Conservation (phyloP, 1,284 basidiomycete genomes). For the Papiliotrema flavescens region DNA sequence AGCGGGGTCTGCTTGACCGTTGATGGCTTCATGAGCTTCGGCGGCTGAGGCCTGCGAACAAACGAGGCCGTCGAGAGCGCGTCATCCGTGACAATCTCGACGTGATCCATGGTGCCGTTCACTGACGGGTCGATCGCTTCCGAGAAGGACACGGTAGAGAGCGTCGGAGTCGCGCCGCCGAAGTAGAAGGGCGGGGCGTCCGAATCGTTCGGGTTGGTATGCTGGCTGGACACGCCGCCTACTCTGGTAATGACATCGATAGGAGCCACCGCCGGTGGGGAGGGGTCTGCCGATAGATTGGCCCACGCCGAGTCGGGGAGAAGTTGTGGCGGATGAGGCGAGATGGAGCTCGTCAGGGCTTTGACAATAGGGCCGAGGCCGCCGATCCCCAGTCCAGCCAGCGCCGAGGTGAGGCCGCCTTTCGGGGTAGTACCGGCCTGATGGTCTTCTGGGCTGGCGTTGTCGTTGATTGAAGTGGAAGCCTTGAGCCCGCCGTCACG, state of each 20-base stretch:
- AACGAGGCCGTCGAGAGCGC: slow-evolving; percentile 25
- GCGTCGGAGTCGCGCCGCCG: slow-evolving; percentile 37
- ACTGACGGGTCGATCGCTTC: slow-evolving; percentile 36
- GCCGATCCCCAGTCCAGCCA: slow-evolving; percentile 20
- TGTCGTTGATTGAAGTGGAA: slow-evolving; percentile 1
- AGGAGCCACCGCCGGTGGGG: slow-evolving; percentile 29
- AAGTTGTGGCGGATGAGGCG: slow-evolving; percentile 3
- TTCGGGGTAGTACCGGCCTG: slow-evolving; percentile 32
- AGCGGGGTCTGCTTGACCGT: slow-evolving; percentile 1
- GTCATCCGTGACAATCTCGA: slow-evolving; percentile 34
- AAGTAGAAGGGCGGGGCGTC: slow-evolving; percentile 10
- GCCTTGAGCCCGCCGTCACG: neutral
- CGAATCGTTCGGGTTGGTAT: neutral
- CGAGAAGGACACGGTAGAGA: slow-evolving; percentile 43
- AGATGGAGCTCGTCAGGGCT: slow-evolving; percentile 24
- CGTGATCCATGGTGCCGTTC: slow-evolving; percentile 25
- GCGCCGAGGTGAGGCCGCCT: slow-evolving; percentile 28
- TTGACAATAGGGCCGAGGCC: slow-evolving; percentile 35
- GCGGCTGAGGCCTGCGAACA: slow-evolving; percentile 7
- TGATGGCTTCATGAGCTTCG: slow-evolving; percentile 3
- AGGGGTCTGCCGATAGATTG: slow-evolving; percentile 23
- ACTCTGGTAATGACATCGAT: slow-evolving; percentile 30
- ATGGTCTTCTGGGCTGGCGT: slow-evolving; percentile 7
- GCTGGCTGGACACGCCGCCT: neutral
- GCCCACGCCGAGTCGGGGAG: slow-evolving; percentile 8